Conservation (phyloP, 1,139 yeast genomes). For the Lizanozyma gosingica region DNA sequence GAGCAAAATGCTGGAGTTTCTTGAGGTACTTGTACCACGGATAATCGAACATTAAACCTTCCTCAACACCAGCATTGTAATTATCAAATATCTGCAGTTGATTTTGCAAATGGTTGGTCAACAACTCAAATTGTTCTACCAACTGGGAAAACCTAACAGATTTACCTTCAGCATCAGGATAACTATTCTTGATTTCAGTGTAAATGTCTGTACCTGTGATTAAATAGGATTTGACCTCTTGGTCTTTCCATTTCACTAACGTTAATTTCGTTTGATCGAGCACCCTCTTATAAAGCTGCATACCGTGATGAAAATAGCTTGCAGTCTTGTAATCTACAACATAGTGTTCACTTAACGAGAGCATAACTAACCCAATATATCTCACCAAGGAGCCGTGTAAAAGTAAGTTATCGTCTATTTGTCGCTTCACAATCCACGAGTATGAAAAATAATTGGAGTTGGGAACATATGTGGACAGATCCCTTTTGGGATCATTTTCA, state of each 20-base stretch:
- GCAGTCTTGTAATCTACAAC: constrained; percentile 24
- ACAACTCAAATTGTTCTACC: constrained; percentile 8
- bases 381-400: constrained; percentile 32
- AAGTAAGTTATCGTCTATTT: constrained; percentile 20
- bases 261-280: constrained; percentile 7
- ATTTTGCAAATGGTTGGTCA: constrained; percentile 7
- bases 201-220: constrained; percentile 15
- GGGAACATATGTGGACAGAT: constrained; percentile 22
- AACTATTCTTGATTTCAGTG: constrained; percentile 12
- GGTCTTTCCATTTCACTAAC: constrained; percentile 15
- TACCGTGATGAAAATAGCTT: constrained; percentile 12
- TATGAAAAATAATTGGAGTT: constrained; percentile 30
- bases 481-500: constrained; percentile 21
- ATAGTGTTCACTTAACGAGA: constrained; percentile 34
- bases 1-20: constrained; percentile 34
- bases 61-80: constrained; percentile 26
- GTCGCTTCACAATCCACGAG: constrained; percentile 23
- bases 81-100: constrained; percentile 20
- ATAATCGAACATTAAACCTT: constrained; percentile 28
- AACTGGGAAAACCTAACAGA: constrained; percentile 13
- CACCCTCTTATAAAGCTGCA: constrained; percentile 7
- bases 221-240: constrained; percentile 15
- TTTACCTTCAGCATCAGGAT: constrained; percentile 8
- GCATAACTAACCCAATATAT: constrained; percentile 28
- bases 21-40: constrained; percentile 36